phyloP scores from a whole-genome alignment of 73 alveolate species.

The Tetrahymena malaccensis region DNA sequence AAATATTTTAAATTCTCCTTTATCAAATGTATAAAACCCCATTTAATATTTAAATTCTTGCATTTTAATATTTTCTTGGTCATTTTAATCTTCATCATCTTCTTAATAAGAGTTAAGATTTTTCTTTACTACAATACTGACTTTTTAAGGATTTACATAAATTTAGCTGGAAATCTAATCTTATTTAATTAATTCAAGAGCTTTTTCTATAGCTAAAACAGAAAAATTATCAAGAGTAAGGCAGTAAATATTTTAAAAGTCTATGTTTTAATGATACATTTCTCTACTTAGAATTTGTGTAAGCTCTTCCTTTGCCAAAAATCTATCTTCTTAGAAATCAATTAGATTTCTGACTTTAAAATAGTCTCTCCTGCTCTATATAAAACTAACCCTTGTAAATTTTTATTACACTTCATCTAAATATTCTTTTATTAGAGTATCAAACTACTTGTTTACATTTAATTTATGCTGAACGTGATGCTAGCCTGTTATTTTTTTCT shows the following conservation, averaged over 20 bases:
- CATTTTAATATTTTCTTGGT: background rate
- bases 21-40: background rate
- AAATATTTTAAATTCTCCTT: background rate
- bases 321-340: background rate
- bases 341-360: background rate
- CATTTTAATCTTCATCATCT: background rate
- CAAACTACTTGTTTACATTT: background rate
- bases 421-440: background rate
- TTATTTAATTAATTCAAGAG: background rate
- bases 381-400: background rate
- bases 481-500: background rate
- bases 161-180: background rate
- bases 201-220: background rate
- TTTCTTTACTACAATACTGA: background rate
- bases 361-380: background rate
- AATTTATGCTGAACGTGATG: background rate
- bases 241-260: background rate
- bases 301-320: background rate
- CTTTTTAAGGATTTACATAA: background rate
- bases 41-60: background rate
- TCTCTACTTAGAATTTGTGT: background rate
- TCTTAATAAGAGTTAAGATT: background rate
- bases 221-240: background rate
- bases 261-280: background rate
- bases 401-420: background rate